These are phyloP conservation scores for Saposhnikovia divaricata DNA, from an alignment of 129 eudicot genomes.

Conservation along the genomic window DNA sequence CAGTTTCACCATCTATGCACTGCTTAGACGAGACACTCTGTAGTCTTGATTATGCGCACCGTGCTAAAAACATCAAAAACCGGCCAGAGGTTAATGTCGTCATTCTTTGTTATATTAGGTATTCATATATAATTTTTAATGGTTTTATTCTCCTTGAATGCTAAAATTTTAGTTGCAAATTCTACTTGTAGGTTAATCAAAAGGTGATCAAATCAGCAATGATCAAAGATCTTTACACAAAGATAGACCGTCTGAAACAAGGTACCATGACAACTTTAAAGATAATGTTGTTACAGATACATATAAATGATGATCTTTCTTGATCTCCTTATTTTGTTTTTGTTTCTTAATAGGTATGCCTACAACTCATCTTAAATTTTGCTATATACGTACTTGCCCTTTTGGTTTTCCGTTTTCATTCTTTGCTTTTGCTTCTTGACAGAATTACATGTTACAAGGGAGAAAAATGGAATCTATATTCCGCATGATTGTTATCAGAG, in stretches of 20 bases:
- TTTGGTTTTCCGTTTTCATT: neutral
- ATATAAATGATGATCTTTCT: neutral
- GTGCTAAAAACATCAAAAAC: constrained; percentile 66
- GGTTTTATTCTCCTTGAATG: neutral
- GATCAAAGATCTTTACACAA: constrained; percentile 44
- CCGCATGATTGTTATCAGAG: constrained; percentile 41
- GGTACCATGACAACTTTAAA: constrained; percentile 18
- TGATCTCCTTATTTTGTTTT: too few species aligned
- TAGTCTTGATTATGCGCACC: constrained; percentile 51
- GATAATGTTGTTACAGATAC: constrained; percentile 2
- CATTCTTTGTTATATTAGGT: neutral
- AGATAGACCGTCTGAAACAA: constrained; percentile 53
- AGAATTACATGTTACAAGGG: constrained; percentile 62
- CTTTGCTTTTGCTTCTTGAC: constrained; percentile 3
- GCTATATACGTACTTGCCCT: neutral
- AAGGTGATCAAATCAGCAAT: constrained; percentile 44
- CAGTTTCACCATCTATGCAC: constrained; percentile 43
- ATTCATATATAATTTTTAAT: neutral
- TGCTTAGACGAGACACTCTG: constrained; percentile 55
- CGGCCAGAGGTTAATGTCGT: constrained; percentile 53
- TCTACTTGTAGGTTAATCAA: constrained; percentile 40
- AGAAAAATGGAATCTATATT: constrained; percentile 55
- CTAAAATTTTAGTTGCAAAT: neutral
- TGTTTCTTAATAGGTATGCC: too few species aligned
- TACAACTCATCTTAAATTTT: neutral